phyloP scores from a whole-genome alignment of 306 rosid genomes.

The Vicia sativa region DNA sequence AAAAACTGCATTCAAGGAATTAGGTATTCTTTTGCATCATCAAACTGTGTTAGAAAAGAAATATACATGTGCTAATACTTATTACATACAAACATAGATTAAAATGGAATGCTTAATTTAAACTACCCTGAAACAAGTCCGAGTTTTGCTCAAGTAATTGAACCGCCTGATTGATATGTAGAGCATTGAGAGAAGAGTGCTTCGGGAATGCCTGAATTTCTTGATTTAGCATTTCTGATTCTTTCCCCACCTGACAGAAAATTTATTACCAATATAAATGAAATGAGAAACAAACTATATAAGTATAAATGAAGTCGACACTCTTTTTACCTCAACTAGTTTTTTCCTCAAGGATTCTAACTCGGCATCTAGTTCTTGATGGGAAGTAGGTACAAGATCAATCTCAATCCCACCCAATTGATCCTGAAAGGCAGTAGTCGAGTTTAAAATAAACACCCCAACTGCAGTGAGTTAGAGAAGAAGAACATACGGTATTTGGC shows the following conservation, averaged over 20 bases:
- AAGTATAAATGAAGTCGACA: conserved; percentile 17
- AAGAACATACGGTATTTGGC: conserved; percentile 64
- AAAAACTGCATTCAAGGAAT: too few species aligned
- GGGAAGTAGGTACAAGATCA: too few species aligned
- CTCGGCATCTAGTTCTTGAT: too few species aligned
- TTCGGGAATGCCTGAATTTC: conserved; percentile 67
- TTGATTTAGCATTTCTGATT: conserved; percentile 60
- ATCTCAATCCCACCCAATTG: too few species aligned
- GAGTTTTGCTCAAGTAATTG: conserved; percentile 36
- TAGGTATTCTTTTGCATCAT: too few species aligned
- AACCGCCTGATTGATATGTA: conserved; percentile 54
- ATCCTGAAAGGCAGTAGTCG: too few species aligned
- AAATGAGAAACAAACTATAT: background rate
- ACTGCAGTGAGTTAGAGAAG: background rate
- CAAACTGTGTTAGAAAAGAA: too few species aligned
- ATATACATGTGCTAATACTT: background rate
- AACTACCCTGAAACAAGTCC: conserved; percentile 78
- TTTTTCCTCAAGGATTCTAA: too few species aligned
- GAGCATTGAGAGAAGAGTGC: conserved; percentile 53
- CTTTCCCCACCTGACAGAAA: conserved; percentile 61
- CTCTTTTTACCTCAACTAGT: conserved; percentile 41
- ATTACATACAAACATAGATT: background rate
- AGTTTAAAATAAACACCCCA: too few species aligned
- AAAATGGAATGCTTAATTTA: conserved; percentile 16
- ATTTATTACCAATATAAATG: conserved; percentile 27